Evolutionary conservation across 2,329 filamentous ascomycete genomes (phyloP).

Genomic region (Daldinia eschscholtzii): DNA sequence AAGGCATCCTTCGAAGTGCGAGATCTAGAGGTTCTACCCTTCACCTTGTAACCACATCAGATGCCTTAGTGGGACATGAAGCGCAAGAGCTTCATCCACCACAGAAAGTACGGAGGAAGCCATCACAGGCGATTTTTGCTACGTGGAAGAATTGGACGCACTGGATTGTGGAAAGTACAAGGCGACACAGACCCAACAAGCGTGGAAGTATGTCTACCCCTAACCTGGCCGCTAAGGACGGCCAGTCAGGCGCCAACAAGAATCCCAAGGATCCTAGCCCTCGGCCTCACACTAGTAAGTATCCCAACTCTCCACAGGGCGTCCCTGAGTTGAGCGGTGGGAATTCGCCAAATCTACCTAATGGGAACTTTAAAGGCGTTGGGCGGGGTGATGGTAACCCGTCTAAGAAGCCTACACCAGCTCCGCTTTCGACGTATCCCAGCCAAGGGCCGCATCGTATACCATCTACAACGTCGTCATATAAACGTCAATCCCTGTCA

Average conservation of each 20-base stretch:
- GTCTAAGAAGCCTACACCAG: constrained; percentile 48
- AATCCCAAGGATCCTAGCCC: constrained; percentile 66
- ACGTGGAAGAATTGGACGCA: constrained; percentile 75
- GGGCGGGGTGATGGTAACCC: constrained; percentile 44
- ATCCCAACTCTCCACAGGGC: constrained; percentile 58
- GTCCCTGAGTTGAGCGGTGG: constrained; percentile 58
- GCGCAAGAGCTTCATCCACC: constrained; percentile 47
- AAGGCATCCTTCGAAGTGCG: constrained; percentile 75
- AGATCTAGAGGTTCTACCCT: constrained; percentile 86
- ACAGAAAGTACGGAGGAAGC: constrained; percentile 67
- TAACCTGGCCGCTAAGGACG: constrained; percentile 66
- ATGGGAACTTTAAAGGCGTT: constrained; percentile 60
- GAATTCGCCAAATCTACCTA: constrained; percentile 65
- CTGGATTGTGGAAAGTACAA: constrained; percentile 71
- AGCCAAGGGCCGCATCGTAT: constrained; percentile 51
- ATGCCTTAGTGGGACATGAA: constrained; percentile 58
- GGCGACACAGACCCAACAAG: constrained; percentile 64
- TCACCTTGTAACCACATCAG: constrained; percentile 80
- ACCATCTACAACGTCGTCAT: constrained; percentile 56
- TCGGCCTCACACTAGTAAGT: constrained; percentile 71
- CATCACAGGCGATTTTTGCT: constrained; percentile 69
- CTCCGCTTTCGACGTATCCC: constrained; percentile 49
- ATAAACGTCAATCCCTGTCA: constrained; percentile 83
- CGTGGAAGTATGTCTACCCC: constrained; percentile 70
- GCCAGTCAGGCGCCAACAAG: constrained; percentile 56